Evolutionary conservation across 306 rosid genomes (phyloP).

Genomic region (Senna siamea): DNA sequence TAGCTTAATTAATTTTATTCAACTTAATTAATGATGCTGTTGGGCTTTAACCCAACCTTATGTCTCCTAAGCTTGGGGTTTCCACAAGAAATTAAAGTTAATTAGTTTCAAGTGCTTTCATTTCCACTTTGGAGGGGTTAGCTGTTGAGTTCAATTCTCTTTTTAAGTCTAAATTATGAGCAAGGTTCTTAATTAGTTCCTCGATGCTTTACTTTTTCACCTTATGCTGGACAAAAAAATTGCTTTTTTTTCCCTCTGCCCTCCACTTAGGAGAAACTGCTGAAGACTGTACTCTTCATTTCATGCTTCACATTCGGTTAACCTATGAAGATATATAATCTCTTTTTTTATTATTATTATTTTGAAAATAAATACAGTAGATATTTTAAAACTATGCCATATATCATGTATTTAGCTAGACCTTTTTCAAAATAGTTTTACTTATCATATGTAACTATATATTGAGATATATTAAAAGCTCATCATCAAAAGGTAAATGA

Average conservation of each 20-base stretch:
- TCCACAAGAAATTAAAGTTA: slow-evolving; percentile 25
- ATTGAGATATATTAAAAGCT: no score
- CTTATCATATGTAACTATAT: no score
- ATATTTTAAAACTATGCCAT: no score
- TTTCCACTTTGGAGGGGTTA: slow-evolving; percentile 15
- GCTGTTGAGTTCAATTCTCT: slow-evolving; percentile 11
- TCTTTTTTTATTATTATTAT: no score
- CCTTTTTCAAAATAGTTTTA: no score
- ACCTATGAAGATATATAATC: no score
- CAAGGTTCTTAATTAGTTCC: slow-evolving; percentile 14
- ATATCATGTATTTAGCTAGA: no score
- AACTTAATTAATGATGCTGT: slow-evolving; percentile 42
- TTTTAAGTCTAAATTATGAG: slow-evolving; percentile 17
- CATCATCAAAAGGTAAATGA: no score
- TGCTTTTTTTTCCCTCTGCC: background rate
- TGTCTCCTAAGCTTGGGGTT: slow-evolving; percentile 31
- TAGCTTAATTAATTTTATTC: slow-evolving; percentile 38
- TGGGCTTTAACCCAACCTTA: slow-evolving; percentile 54
- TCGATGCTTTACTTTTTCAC: background rate
- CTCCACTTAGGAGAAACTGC: slow-evolving; percentile 6
- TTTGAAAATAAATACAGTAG: no score
- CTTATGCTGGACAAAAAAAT: background rate
- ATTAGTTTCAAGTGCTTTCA: slow-evolving; percentile 7
- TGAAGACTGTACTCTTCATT: no score
- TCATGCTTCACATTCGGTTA: no score